Evolutionary conservation across 2,329 filamentous ascomycete genomes (phyloP).

Genomic region (Aspergillus tubingensis): DNA sequence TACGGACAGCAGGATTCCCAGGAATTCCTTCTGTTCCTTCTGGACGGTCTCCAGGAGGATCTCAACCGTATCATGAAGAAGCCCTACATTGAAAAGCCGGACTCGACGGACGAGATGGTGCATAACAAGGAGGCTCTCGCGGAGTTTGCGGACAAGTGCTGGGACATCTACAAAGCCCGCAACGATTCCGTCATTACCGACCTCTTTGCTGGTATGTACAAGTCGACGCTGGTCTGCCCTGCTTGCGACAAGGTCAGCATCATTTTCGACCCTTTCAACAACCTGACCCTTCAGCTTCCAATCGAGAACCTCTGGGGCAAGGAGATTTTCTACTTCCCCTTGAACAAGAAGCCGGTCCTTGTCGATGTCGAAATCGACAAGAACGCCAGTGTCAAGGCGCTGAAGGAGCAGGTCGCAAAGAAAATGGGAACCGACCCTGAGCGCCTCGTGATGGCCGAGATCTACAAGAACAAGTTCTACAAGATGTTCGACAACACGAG

Average conservation of each 20-base stretch:
- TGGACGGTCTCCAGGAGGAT: slow-evolving; percentile 94
- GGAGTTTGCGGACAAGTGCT: slow-evolving; percentile 82
- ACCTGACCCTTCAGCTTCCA: slow-evolving; percentile 85
- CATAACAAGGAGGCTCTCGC: slow-evolving; percentile 76
- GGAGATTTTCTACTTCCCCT: slow-evolving; percentile 73
- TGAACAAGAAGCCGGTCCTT: slow-evolving; percentile 68
- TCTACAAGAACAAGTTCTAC: slow-evolving; percentile 83
- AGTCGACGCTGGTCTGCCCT: slow-evolving; percentile 92
- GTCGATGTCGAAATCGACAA: slow-evolving; percentile 77
- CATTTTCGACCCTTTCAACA: slow-evolving; percentile 97
- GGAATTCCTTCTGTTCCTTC: slow-evolving; percentile 90
- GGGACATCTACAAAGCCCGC: slow-evolving; percentile 85
- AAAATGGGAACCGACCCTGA: slow-evolving; percentile 53
- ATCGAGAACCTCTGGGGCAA: slow-evolving; percentile 80
- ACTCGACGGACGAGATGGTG: slow-evolving; percentile 96
- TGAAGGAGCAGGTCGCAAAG: slow-evolving; percentile 56
- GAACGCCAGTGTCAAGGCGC: slow-evolving; percentile 60
- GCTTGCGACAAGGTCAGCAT: slow-evolving; percentile 94
- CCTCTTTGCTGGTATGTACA: slow-evolving; percentile 96
- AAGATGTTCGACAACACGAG: slow-evolving; percentile 75
- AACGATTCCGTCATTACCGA: slow-evolving; percentile 96
- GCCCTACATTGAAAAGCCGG: slow-evolving; percentile 95
- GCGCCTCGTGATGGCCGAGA: slow-evolving; percentile 77
- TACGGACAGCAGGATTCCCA: slow-evolving; percentile 98
- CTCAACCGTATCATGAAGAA: slow-evolving; percentile 92